phyloP scores from a whole-genome alignment of 192 early-diverging fungal genomes.

The Rhizophagus sp. region DNA sequence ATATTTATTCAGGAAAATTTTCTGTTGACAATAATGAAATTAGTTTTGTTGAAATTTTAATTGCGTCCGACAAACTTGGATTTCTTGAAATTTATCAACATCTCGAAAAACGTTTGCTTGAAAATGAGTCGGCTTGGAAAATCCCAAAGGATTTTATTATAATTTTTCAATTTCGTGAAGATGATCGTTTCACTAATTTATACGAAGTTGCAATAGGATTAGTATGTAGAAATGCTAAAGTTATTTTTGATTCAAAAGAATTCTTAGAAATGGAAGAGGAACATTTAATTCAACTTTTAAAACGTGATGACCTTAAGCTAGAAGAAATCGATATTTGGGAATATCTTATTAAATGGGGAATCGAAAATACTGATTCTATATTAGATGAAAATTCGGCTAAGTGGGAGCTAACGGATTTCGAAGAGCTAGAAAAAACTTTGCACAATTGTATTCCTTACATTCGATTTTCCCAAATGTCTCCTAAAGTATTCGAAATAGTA shows the following conservation, averaged over 20 bases:
- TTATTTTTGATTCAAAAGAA: slow-evolving; percentile 9
- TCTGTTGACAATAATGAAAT: not conserved
- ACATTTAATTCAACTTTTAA: not conserved
- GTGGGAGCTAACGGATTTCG: not conserved
- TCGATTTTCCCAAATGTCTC: too few species aligned
- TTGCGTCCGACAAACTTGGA: not conserved
- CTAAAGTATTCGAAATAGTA: too few species aligned
- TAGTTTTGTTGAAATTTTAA: not conserved
- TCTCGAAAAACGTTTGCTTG: not conserved
- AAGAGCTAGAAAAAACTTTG: not conserved
- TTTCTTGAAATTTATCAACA: not conserved
- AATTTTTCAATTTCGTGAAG: not conserved
- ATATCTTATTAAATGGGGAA: slow-evolving; percentile 17
- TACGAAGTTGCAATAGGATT: not conserved
- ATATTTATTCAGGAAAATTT: slow-evolving; percentile 7
- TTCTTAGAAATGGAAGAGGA: not conserved
- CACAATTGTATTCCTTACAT: not conserved
- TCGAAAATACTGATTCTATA: not conserved
- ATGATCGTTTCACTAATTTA: not conserved
- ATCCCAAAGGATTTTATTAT: not conserved
- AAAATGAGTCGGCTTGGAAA: not conserved
- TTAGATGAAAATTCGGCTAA: not conserved
- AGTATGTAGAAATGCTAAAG: not conserved
- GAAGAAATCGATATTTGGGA: slow-evolving; percentile 22
- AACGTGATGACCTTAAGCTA: not conserved